Evolutionary conservation across 148 eudicot genomes (phyloP).

Genomic region (Camellia granthamiana): DNA sequence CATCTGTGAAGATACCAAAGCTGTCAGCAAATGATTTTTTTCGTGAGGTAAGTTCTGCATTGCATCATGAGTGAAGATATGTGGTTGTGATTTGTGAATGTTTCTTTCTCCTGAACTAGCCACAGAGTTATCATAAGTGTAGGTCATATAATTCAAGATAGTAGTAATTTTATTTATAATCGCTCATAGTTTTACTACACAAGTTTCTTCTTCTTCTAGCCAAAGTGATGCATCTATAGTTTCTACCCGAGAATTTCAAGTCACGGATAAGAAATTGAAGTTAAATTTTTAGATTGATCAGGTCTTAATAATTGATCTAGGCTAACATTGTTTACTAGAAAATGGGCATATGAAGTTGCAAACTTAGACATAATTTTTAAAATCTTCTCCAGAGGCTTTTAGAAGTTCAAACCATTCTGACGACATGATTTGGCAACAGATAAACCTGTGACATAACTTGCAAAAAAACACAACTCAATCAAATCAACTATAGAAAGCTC

Average conservation of each 20-base stretch:
- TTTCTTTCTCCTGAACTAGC: constrained; percentile 5
- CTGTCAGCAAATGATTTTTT: constrained; percentile 44
- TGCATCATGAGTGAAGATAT: neutral
- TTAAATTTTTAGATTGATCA: neutral
- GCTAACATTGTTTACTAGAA: too few species aligned
- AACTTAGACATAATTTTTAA: too few species aligned
- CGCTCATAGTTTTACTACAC: neutral
- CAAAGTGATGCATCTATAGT: too few species aligned
- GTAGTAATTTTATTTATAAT: neutral
- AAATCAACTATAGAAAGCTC: too few species aligned
- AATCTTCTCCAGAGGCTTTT: too few species aligned
- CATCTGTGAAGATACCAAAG: constrained; percentile 22
- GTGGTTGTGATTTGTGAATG: neutral
- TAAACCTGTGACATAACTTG: too few species aligned
- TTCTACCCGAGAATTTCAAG: too few species aligned
- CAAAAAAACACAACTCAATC: too few species aligned
- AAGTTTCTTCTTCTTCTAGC: too few species aligned
- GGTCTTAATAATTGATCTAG: neutral
- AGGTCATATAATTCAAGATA: neutral
- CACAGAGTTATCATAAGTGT: neutral
- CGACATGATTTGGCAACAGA: too few species aligned
- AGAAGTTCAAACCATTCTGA: too few species aligned
- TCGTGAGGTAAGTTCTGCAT: constrained; percentile 35
- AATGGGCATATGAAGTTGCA: neutral
- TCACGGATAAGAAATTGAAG: too few species aligned